Evolutionary conservation across 1,284 basidiomycete species (phyloP), one percentile per base, ranked within the genome.

Genomic region (Irpex sp.): DNA sequence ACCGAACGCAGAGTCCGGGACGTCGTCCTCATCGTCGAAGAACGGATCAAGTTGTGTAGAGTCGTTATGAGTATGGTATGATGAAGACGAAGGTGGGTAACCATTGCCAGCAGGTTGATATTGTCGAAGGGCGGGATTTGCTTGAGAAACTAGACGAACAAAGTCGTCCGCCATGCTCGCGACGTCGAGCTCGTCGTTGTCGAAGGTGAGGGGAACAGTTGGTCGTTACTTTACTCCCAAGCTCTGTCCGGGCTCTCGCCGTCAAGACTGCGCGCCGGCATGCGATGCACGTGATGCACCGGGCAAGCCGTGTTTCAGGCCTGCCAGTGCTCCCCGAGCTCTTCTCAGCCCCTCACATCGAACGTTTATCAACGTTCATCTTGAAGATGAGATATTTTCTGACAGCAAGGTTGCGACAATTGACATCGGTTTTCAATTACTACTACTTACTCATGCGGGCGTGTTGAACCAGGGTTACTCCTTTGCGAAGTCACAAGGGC

Each of bases 1-100:
- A 60, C 83, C 85, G 76, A 88, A 89, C 26, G 85, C 85, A 37
- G 86, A 87, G 76, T 89, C 86, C 19, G 85, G 85, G 37, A 79
- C 69, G 66, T 85, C 81, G 64, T 72, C 70, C 68, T 92, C 90
- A 66, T 93, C 91, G 75, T 91, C 88, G 74, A 93, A 92, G 75
- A 93, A 93, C 1, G 91, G 90, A 75, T 93, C 90, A 75, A 93
- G 78, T 61, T 82, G 77, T 68, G 82, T 80, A 5, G 69, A 66
- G 11, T 69, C 65, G 40, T 51, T 59, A 19, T 65, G 59, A 21
- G 37, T 57, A 59, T 59, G 61, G 48, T 62, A 68, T 11, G 31
- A 34, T 34, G 73, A 68, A 61, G 78, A 73, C 56, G 82, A 79
- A 44, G 86, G 83, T 54, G 84, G 85, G 72, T 87, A 86, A 65